phyloP scores from a whole-genome alignment of 1,139 yeast genomes.

The Yamadazyma membranifaciens region DNA sequence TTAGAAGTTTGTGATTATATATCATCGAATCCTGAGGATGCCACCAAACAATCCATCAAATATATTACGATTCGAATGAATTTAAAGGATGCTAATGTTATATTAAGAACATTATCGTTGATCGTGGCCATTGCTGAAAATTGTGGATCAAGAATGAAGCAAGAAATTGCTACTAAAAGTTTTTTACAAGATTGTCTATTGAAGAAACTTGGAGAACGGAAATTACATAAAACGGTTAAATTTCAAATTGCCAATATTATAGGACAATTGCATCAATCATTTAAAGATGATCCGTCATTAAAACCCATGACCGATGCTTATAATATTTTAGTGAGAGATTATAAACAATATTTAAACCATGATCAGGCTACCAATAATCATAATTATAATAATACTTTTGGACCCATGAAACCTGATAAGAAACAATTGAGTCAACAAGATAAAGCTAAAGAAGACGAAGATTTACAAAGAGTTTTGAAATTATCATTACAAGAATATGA shows the following conservation, averaged over 20 bases:
- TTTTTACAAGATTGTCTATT: slow-evolving; percentile 59
- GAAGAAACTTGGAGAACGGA: slow-evolving; percentile 52
- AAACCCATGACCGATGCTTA: slow-evolving; percentile 67
- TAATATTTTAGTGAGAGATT: slow-evolving; percentile 37
- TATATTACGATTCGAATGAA: slow-evolving; percentile 53
- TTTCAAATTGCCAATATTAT: slow-evolving; percentile 64
- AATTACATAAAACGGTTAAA: slow-evolving; percentile 70
- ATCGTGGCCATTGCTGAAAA: slow-evolving; percentile 83
- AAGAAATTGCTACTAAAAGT: slow-evolving; percentile 70
- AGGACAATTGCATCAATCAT: slow-evolving; percentile 57
- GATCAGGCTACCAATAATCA: too few relatives aligned
- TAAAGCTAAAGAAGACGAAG: slow-evolving; percentile 69
- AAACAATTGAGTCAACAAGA: slow-evolving; percentile 48
- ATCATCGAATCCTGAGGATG: slow-evolving; percentile 65
- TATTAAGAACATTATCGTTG: slow-evolving; percentile 69
- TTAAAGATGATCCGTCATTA: slow-evolving; percentile 72
- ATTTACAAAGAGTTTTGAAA: slow-evolving; percentile 73
- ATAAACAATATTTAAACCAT: slow-evolving; percentile 34
- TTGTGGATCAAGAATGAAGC: slow-evolving; percentile 86
- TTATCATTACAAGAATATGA: slow-evolving; percentile 70
- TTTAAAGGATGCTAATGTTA: slow-evolving; percentile 74
- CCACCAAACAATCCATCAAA: slow-evolving; percentile 51
- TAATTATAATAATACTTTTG: not conserved
- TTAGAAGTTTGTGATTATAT: slow-evolving; percentile 83
- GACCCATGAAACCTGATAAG: slow-evolving; percentile 64